These are phyloP conservation scores for Mycena chlorophos DNA, from an alignment of 768 basidiomycete genomes.

Conservation along the genomic window DNA sequence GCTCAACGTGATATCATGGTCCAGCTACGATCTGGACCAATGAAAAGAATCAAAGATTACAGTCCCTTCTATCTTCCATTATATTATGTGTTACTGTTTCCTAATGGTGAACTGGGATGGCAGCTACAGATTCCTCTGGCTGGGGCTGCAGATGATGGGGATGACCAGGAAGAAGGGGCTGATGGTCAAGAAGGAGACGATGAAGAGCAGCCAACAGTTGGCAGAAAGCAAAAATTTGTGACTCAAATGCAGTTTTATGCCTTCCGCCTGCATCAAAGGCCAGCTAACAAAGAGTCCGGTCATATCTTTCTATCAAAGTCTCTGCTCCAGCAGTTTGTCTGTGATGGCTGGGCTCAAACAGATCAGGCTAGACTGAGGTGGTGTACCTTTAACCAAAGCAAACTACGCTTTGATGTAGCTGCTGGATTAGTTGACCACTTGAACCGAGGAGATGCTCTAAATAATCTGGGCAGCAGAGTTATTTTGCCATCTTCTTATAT, in stretches of 20 bases:
- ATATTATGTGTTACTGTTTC: conserved; percentile 32
- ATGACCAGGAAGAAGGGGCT: no score
- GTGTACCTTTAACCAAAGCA: conserved; percentile 35
- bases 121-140: conserved; percentile 25
- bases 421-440: conserved; percentile 33
- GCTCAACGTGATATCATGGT: conserved; percentile 35
- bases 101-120: conserved; percentile 39
- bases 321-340: conserved; percentile 45
- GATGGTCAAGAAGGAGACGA: no score
- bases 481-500: conserved; percentile 35
- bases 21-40: conserved; percentile 13
- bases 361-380: conserved; percentile 42
- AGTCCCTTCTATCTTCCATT: conserved; percentile 34
- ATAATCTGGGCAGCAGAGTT: conserved; percentile 20
- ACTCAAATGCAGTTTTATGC: conserved; percentile 30
- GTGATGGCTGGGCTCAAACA: conserved; percentile 44
- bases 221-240: conserved; percentile 11
- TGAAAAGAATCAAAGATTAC: conserved; percentile 32
- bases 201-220: no score
- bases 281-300: conserved; percentile 23
- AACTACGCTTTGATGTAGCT: conserved; percentile 37
- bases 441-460: conserved; percentile 8
- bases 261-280: conserved; percentile 32
- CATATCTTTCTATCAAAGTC: conserved; percentile 32
- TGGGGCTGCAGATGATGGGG: neutral